Evolutionary conservation across 257 asterid species (phyloP).

Genomic region (Scutellaria baicalensis): DNA sequence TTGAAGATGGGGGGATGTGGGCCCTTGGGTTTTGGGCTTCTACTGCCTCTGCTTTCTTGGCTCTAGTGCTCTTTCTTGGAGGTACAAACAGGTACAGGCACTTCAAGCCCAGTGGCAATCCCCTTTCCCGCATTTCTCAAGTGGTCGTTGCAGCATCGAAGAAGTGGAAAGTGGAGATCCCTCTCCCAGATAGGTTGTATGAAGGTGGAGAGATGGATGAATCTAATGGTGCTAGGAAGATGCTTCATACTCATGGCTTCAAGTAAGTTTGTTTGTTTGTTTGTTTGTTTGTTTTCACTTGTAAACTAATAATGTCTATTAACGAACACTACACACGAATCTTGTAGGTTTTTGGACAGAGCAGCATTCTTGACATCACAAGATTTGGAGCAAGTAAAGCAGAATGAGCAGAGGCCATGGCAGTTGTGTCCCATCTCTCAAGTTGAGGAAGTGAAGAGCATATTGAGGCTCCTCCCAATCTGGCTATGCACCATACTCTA

Average conservation of each 20-base stretch:
- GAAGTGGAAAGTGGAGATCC: conserved; percentile 34
- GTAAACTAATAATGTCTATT: too few relatives aligned
- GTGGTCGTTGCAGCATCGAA: conserved; percentile 69
- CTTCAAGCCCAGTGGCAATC: conserved; percentile 78
- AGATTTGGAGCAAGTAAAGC: conserved; percentile 42
- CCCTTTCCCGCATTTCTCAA: conserved; percentile 67
- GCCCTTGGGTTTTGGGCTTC: conserved; percentile 91
- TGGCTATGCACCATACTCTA: conserved; percentile 97
- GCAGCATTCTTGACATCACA: conserved; percentile 66
- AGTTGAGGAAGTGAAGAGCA: conserved; percentile 93
- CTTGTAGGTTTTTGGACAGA: conserved; percentile 63
- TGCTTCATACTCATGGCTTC: conserved; percentile 86
- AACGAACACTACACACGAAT: too few relatives aligned
- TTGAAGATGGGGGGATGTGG: conserved; percentile 89
- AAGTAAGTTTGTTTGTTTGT: too few relatives aligned
- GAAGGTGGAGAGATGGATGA: conserved; percentile 25
- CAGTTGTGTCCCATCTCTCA: conserved; percentile 77
- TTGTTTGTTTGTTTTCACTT: too few relatives aligned
- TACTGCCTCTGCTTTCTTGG: conserved; percentile 67
- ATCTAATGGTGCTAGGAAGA: conserved; percentile 30
- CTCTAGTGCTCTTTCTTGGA: conserved; percentile 58
- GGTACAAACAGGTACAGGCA: conserved; percentile 69
- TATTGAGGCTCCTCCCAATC: conserved; percentile 71
- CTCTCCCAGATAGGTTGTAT: conserved; percentile 28
- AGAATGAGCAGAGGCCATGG: conserved; percentile 49